Evolutionary conservation across 1,284 basidiomycete genomes (phyloP).

Genomic region (Ganoderma meredithae): DNA sequence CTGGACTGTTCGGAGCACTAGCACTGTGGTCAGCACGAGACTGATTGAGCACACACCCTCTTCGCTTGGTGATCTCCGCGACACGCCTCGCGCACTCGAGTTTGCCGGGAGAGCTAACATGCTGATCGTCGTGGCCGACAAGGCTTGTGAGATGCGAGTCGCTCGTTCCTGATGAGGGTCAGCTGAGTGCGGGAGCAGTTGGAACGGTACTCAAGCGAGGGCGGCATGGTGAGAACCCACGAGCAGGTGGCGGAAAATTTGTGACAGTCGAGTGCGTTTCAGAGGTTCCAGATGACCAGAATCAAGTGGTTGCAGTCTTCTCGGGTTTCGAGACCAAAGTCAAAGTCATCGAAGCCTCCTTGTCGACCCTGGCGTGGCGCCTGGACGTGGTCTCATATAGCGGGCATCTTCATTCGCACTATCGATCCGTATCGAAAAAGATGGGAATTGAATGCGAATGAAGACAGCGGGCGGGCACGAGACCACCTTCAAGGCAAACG

Average conservation of each 20-base stretch:
- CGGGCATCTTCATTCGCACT: neutral
- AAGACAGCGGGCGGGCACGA: neutral
- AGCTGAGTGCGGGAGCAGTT: neutral
- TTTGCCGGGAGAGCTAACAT: neutral
- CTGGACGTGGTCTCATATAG: neutral
- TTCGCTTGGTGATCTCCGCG: conserved; percentile 11
- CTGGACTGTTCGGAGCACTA: neutral
- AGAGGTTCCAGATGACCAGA: neutral
- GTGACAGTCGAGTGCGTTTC: conserved; percentile 3
- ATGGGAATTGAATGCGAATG: neutral
- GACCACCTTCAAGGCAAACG: neutral
- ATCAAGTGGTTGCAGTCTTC: neutral
- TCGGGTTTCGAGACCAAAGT: neutral
- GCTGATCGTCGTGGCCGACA: conserved; percentile 11
- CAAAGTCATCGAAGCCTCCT: neutral
- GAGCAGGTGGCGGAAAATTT: neutral
- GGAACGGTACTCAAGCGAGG: neutral
- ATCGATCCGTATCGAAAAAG: neutral
- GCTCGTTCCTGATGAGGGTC: neutral
- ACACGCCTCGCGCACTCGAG: conserved; percentile 3
- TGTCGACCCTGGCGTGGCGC: neutral
- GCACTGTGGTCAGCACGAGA: conserved; percentile 19
- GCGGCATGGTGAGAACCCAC: neutral
- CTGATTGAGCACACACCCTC: conserved; percentile 10
- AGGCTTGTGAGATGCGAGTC: neutral